phyloP scores from a whole-genome alignment of 2,329 filamentous ascomycete species.

The Akanthomyces lecanii region DNA sequence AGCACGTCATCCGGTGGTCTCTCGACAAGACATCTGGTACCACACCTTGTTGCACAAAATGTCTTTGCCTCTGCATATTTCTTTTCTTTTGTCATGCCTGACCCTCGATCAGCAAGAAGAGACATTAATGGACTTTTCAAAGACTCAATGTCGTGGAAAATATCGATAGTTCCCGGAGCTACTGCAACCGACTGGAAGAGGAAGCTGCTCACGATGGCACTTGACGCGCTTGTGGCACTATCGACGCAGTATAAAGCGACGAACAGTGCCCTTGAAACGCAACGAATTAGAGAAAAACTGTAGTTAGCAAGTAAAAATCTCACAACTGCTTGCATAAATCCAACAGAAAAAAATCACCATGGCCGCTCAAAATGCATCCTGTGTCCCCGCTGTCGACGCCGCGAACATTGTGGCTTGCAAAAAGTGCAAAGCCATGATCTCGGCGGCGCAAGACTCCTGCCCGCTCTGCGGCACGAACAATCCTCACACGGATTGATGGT shows the following conservation, averaged over 20 bases:
- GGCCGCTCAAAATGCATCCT: neutral
- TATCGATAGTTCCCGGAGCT: neutral
- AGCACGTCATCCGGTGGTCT: neutral
- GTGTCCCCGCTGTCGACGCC: neutral
- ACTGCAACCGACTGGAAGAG: conserved; percentile 3
- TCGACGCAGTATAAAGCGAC: neutral
- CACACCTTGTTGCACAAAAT: neutral
- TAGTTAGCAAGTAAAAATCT: too few relatives aligned
- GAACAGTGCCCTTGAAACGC: neutral
- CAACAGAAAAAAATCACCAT: neutral
- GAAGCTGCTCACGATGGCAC: neutral
- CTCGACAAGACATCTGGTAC: neutral
- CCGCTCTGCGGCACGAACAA: conserved; percentile 11
- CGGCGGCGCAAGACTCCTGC: conserved; percentile 12
- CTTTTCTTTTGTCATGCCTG: neutral
- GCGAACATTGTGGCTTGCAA: conserved; percentile 9
- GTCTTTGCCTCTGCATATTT: neutral
- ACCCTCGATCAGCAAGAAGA: neutral
- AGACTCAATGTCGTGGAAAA: neutral
- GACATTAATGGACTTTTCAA: neutral
- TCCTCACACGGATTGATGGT: conserved; percentile 9
- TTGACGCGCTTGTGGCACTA: neutral
- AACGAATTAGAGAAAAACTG: neutral
- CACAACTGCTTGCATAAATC: neutral
- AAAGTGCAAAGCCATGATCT: conserved; percentile 15